Evolutionary conservation across 352 stramenopile genomes (phyloP), one percentile per base, ranked within the genome.

Genomic region (Pythium biforme): DNA sequence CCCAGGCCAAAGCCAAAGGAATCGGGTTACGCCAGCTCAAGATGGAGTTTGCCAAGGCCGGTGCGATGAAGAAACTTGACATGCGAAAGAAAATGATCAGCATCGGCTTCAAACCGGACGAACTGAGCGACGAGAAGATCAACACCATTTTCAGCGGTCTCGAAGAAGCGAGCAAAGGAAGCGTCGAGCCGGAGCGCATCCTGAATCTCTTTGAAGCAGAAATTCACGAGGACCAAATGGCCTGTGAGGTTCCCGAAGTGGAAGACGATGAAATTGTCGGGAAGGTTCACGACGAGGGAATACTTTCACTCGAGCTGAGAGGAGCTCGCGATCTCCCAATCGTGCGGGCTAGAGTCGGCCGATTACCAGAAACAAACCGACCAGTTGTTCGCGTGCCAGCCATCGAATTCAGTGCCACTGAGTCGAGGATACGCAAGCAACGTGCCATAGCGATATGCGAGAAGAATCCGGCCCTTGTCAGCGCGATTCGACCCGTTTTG

Each of bases 191-290:
- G 0, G 72, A 86, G 0, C 69, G 71, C 17, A 75, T 93, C n/a
- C 11, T 92, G 9, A 75, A 77, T 15, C 29, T 90, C 2, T 92
- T 93, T 55, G 76, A 88, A 31, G 60, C 68, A 2, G 79, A 95
- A 62, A 89, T 89, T 29, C 66, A 90, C 3, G 83, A 91, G 55
- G 81, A 92, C 27, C 81, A 89, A 69, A 82, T 92, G 71, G 71
- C 76, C 0, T 86, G 77, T 45, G 76, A 90, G 27, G 60, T 91
- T 5, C 81, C 82, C 0, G 86, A 93, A 26, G 72, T 92, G n/a
- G 83, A 92, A 76, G 80, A 91, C 43, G 82, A 91, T 31, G 79
- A 90, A n/a, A 60, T 81, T 0, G 64, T 75, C 0, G 74, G 88
- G 54, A 89, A 79, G 46, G 64, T 91, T 10, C 74, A 93, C 41